phyloP scores from a whole-genome alignment of 352 stramenopile species.

The Plasmopara viticola region DNA sequence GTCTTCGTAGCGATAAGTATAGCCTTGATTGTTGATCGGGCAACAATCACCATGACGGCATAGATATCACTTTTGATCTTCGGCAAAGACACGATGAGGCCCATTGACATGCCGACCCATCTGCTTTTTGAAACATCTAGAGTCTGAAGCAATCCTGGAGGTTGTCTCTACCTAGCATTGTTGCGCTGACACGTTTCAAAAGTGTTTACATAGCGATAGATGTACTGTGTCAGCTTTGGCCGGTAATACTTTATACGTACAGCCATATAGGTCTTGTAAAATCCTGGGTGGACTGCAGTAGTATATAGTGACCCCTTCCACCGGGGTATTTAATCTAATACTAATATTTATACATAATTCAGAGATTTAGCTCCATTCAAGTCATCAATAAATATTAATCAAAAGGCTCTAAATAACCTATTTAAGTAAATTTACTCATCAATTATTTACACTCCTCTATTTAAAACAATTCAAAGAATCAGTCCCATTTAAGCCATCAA shows the following conservation, averaged over 20 bases:
- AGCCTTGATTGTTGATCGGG: not conserved
- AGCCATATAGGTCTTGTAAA: not conserved
- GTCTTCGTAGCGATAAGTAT: not conserved
- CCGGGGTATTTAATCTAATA: too few relatives aligned
- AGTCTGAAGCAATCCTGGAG: constrained; percentile 1
- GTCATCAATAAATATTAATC: too few relatives aligned
- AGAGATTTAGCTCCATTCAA: too few relatives aligned
- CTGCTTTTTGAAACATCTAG: constrained; percentile 4
- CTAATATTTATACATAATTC: too few relatives aligned
- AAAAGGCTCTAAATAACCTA: too few relatives aligned
- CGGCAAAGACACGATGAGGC: not conserved
- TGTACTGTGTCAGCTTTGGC: not conserved
- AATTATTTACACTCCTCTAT: too few relatives aligned
- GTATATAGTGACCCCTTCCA: too few relatives aligned
- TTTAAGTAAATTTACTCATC: too few relatives aligned
- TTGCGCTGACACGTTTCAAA: constrained; percentile 11
- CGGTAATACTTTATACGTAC: not conserved
- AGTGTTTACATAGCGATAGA: not conserved
- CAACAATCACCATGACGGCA: constrained; percentile 1
- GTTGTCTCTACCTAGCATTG: constrained; percentile 2
- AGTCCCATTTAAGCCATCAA: too few relatives aligned
- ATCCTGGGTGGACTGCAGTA: not conserved
- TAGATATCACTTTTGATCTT: not conserved
- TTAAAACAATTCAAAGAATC: too few relatives aligned
- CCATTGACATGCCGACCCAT: too few relatives aligned